A percentile compares a stretch with the other conserved stretches of the same genome.
phyloP scores from a whole-genome alignment of 2,329 filamentous ascomycete genomes.

The Xylogone sp. region DNA sequence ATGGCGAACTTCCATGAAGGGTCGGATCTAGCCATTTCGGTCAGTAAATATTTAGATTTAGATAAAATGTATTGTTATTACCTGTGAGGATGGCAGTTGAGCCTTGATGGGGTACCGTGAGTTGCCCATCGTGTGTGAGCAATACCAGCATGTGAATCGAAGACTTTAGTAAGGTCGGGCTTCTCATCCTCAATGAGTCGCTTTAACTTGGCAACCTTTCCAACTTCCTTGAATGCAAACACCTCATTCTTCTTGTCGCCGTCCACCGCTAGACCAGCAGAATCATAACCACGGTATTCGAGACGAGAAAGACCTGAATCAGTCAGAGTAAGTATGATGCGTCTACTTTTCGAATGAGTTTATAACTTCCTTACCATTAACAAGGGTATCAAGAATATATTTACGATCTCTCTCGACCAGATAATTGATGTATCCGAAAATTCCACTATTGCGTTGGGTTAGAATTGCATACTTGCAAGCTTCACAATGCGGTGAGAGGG shows the following conservation, averaged over 20 bases:
- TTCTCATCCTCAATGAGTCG: conserved; percentile 82
- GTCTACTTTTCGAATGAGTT: conserved; percentile 17
- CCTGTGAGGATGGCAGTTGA: conserved; percentile 99
- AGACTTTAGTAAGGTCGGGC: conserved; percentile 85
- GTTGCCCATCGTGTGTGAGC: conserved; percentile 99
- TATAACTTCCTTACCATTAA: conserved; percentile 69
- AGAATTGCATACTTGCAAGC: not conserved
- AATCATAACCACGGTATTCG: conserved; percentile 98
- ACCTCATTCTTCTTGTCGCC: conserved; percentile 99
- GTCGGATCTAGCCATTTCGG: conserved; percentile 65
- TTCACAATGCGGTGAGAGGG: conserved; percentile 1
- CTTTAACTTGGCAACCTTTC: conserved; percentile 97
- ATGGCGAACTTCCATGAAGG: conserved; percentile 93
- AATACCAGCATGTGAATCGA: conserved; percentile 97
- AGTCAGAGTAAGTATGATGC: conserved; percentile 19
- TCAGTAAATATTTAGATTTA: conserved; percentile 9
- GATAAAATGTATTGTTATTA: conserved; percentile 43
- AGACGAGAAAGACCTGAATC: conserved; percentile 82
- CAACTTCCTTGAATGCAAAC: conserved; percentile 96
- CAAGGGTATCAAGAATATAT: conserved; percentile 91
- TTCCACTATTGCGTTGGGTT: conserved; percentile 58
- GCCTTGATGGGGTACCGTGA: conserved; percentile 86
- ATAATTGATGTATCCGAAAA: conserved; percentile 99
- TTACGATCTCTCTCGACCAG: conserved; percentile 97
- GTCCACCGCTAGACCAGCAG: conserved; percentile 90